A percentile compares a stretch with the other conserved stretches of the same genome.
These are phyloP conservation scores for Fusarium stilboides DNA, from an alignment of 2,329 filamentous ascomycete genomes.

Conservation along the genomic window DNA sequence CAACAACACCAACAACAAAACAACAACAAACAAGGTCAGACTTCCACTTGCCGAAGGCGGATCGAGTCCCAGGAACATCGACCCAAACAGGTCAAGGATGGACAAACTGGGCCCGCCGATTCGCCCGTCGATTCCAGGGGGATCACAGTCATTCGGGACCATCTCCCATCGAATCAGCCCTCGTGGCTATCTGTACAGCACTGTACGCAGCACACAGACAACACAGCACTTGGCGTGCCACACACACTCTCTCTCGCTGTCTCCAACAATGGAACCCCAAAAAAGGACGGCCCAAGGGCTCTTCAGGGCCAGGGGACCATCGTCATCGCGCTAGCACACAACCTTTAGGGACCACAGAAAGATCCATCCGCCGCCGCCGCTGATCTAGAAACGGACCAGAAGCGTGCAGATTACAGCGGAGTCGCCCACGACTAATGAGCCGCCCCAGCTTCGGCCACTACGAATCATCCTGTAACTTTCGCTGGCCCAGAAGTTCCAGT, in stretches of 20 bases:
- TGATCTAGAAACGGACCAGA: slow-evolving; percentile 54
- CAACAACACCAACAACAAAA: slow-evolving; percentile 19
- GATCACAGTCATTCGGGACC: slow-evolving; percentile 35
- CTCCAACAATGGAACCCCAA: slow-evolving; percentile 25
- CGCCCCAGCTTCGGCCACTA: slow-evolving; percentile 49
- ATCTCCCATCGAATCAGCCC: slow-evolving; percentile 13
- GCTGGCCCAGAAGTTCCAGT: slow-evolving; percentile 27
- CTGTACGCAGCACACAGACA: slow-evolving; percentile 1
- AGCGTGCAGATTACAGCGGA: slow-evolving; percentile 48
- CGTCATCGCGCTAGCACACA: slow-evolving; percentile 32
- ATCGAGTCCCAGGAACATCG: slow-evolving; percentile 42
- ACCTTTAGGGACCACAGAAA: slow-evolving; percentile 33
- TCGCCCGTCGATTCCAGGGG: slow-evolving; percentile 42
- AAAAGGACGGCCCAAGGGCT: slow-evolving; percentile 28
- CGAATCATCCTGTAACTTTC: slow-evolving; percentile 44
- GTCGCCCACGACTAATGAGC: slow-evolving; percentile 48
- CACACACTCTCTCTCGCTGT: background rate
- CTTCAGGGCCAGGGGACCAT: slow-evolving; percentile 36
- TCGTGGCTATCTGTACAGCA: too few relatives aligned
- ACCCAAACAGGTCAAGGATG: slow-evolving; percentile 44
- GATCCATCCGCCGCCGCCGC: slow-evolving; percentile 48
- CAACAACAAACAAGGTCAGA: slow-evolving; percentile 18
- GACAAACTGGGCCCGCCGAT: slow-evolving; percentile 36
- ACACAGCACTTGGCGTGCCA: slow-evolving; percentile 23
- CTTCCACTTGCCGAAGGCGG: slow-evolving; percentile 37